A percentile compares a stretch with the other conserved stretches of the same genome.
phyloP scores from a whole-genome alignment of 441 rosid species.

The Erysimum cheiri region DNA sequence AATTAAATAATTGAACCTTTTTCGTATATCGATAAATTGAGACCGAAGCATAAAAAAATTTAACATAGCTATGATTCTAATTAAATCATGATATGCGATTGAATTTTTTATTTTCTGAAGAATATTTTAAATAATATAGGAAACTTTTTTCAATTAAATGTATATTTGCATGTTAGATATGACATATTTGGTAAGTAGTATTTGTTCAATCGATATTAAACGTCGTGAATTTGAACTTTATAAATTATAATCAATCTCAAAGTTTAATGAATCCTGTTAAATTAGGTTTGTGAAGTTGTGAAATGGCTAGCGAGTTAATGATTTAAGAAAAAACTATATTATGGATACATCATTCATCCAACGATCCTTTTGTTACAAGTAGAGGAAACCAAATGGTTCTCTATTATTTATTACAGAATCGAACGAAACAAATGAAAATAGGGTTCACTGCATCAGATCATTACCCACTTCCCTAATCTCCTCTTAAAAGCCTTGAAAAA shows the following conservation, averaged over 20 bases:
- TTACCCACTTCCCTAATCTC: constrained; percentile 32
- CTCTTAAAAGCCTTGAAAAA: constrained; percentile 10
- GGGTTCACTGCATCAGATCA: constrained; percentile 35
- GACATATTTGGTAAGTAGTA: too few relatives aligned
- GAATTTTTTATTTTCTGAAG: not conserved
- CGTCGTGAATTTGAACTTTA: not conserved
- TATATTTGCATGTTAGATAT: not conserved
- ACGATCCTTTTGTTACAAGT: constrained; percentile 29
- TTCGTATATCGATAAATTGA: not conserved
- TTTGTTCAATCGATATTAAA: too few relatives aligned
- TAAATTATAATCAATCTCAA: not conserved
- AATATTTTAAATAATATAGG: not conserved
- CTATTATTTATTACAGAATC: constrained; percentile 32
- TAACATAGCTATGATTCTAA: not conserved
- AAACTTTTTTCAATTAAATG: too few relatives aligned
- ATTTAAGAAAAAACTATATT: not conserved
- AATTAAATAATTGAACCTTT: constrained; percentile 2
- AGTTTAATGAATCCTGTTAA: not conserved
- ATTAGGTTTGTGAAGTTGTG: not conserved
- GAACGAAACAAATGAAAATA: constrained; percentile 17
- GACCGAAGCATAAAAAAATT: not conserved
- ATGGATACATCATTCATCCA: constrained; percentile 25
- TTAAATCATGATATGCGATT: not conserved
- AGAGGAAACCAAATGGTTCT: constrained; percentile 16
- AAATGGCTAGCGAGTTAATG: not conserved